Percentiles rank a stretch among this genome's conserved stretches.
phyloP scores from a whole-genome alignment of 352 stramenopile genomes.

The Phytopythium oedochilum region DNA sequence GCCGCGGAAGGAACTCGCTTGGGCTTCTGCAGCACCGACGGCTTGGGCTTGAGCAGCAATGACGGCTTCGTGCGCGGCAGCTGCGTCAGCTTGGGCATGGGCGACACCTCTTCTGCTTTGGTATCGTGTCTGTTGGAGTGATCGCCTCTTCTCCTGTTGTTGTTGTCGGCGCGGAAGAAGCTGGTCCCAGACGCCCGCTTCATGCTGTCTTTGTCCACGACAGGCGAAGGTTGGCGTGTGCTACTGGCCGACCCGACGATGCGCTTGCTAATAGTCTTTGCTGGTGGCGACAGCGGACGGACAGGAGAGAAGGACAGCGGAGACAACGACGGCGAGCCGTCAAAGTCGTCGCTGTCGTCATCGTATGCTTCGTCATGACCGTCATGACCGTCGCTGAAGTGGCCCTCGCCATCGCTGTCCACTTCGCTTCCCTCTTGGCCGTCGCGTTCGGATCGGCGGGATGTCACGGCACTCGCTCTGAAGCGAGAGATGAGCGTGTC shows the following conservation, averaged over 20 bases:
- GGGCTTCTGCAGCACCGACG: constrained; percentile 6
- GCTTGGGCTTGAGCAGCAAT: constrained; percentile 24
- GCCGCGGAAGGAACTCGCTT: not conserved
- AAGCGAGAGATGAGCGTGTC: constrained; percentile 50
- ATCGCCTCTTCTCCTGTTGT: too few species aligned
- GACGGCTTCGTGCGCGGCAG: constrained; percentile 38
- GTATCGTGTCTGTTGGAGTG: not conserved
- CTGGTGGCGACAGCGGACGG: not conserved
- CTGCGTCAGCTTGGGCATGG: constrained; percentile 45
- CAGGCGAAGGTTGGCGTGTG: not conserved
- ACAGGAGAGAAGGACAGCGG: not conserved
- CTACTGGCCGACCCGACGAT: not conserved
- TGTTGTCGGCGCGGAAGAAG: not conserved
- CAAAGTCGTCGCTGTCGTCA: not conserved
- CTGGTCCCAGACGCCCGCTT: not conserved
- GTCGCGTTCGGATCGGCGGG: not conserved
- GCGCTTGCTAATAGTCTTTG: not conserved
- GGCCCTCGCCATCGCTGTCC: not conserved
- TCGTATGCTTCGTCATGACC: not conserved
- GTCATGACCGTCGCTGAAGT: not conserved
- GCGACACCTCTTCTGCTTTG: constrained; percentile 14
- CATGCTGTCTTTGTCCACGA: constrained; percentile 5
- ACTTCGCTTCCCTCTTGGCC: constrained; percentile 6
- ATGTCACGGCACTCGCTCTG: constrained; percentile 20
- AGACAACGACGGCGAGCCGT: constrained; percentile 1